These are phyloP conservation scores for Alternaria solani DNA, from an alignment of 2,329 filamentous ascomycete genomes.

Conservation along the genomic window DNA sequence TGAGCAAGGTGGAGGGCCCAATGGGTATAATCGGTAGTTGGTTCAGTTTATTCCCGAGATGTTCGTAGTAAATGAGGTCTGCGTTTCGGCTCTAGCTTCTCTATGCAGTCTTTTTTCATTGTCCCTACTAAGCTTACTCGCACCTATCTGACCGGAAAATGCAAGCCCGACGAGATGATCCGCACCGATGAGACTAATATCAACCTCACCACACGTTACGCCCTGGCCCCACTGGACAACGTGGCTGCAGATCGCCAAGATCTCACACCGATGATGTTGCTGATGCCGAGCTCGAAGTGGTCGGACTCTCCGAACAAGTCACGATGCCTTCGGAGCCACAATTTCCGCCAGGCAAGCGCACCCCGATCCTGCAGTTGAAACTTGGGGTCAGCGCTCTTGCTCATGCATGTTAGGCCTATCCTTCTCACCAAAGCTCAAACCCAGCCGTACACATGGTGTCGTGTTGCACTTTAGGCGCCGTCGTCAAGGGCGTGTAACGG, in stretches of 20 bases:
- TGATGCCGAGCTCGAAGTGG: constrained; percentile 12
- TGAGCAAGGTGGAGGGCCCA: background rate
- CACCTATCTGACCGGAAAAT: constrained; percentile 2
- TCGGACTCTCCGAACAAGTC: constrained; percentile 15
- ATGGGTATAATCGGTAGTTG: background rate
- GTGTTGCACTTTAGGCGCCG: background rate
- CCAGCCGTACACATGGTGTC: constrained; percentile 12
- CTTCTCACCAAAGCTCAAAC: constrained; percentile 22
- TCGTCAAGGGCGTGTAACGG: constrained; percentile 21
- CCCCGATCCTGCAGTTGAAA: constrained; percentile 19
- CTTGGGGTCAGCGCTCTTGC: constrained; percentile 4
- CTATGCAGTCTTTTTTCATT: background rate
- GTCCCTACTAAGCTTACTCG: constrained; percentile 7
- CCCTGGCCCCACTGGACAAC: constrained; percentile 1
- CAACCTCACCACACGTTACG: constrained; percentile 3
- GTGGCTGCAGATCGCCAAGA: constrained; percentile 10
- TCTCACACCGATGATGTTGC: constrained; percentile 23
- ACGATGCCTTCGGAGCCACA: constrained; percentile 5
- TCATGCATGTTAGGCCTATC: background rate
- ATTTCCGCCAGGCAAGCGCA: constrained; percentile 16
- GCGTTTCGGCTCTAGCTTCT: background rate
- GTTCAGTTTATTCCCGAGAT: background rate
- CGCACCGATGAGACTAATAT: constrained; percentile 6
- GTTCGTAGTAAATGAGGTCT: background rate
- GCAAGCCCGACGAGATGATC: constrained; percentile 2